These are phyloP conservation scores for Cucumis melo DNA, from an alignment of 306 rosid genomes.

Conservation along the genomic window DNA sequence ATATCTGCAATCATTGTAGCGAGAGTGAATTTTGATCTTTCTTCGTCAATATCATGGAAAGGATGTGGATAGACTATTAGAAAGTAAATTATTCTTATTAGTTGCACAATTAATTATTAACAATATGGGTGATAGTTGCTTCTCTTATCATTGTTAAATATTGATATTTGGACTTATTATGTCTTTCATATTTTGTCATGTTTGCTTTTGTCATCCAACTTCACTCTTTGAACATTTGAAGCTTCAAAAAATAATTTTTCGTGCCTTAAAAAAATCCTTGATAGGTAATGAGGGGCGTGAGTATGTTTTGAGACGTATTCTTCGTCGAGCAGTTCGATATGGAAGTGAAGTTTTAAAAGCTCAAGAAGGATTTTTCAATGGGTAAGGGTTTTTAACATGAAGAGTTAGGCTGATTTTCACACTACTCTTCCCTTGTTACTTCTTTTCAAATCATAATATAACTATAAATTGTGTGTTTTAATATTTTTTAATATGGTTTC, in stretches of 20 bases:
- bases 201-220: not conserved
- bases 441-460: not conserved
- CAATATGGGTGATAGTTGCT: not conserved
- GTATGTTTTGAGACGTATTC: slow-evolving; percentile 94
- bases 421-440: not conserved
- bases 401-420: not conserved
- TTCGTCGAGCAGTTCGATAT: slow-evolving; percentile 97
- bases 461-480: not conserved
- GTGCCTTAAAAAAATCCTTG: not conserved
- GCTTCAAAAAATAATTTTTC: not conserved
- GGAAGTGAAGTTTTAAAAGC: slow-evolving; percentile 91
- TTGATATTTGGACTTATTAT: not conserved
- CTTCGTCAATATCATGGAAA: not conserved
- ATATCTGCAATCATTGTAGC: not conserved
- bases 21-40: not conserved
- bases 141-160: not conserved
- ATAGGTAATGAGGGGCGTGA: slow-evolving; percentile 96
- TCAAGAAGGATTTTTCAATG: slow-evolving; percentile 79
- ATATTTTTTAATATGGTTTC: not conserved
- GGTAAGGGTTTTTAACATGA: slow-evolving; percentile 29
- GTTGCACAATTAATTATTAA: not conserved
- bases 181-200: not conserved
- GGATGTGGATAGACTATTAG: not conserved
- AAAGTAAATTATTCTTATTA: not conserved
- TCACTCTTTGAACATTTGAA: not conserved